Conservation (phyloP, 2,329 filamentous ascomycete species). For the Ceratocystis huliohia region DNA sequence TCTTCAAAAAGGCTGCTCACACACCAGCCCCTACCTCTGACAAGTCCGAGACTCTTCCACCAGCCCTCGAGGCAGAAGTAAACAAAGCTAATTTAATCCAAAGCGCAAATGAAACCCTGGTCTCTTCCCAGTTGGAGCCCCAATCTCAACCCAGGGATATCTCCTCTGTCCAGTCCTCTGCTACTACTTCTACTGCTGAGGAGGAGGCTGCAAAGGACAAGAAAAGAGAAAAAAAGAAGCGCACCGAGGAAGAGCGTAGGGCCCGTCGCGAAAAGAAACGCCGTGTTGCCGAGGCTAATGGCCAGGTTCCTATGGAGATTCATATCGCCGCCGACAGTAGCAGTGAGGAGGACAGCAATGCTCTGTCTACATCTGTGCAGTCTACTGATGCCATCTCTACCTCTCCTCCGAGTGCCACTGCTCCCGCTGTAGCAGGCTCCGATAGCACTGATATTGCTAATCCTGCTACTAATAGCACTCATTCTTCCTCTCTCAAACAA, state of each 20-base stretch:
- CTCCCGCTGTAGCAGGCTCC: background rate
- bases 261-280: conserved; percentile 83
- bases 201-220: conserved; percentile 43
- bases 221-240: conserved; percentile 94
- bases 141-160: background rate
- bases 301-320: conserved; percentile 72
- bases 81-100: background rate
- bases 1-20: conserved; percentile 13
- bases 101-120: background rate
- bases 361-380: background rate
- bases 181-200: conserved; percentile 26
- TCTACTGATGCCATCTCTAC: background rate
- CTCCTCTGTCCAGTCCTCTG: conserved; percentile 31
- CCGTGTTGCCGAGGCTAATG: conserved; percentile 74
- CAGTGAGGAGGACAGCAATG: conserved; percentile 22
- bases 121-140: background rate
- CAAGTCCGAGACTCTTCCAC: background rate
- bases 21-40: background rate
- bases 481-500: conserved; percentile 16
- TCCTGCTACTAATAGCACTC: background rate
- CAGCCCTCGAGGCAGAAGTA: background rate
- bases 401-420: background rate
- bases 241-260: conserved; percentile 82
- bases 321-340: conserved; percentile 40
- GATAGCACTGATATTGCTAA: background rate